Conservation (phyloP, 2,329 filamentous ascomycete species). For the Fusarium sarcochroum region DNA sequence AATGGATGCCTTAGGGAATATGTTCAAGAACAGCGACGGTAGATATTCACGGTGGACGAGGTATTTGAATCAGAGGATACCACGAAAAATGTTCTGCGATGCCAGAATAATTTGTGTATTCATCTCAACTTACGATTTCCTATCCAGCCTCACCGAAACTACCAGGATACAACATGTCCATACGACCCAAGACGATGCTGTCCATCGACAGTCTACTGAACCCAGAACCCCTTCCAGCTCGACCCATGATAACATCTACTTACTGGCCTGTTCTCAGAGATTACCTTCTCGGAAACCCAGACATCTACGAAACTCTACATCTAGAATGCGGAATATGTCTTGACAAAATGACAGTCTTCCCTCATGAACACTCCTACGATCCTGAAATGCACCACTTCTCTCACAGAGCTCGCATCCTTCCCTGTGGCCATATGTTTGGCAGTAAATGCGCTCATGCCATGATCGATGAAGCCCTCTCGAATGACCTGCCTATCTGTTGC, state of each 20-base stretch:
- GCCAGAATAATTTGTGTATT: background rate
- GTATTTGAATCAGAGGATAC: background rate
- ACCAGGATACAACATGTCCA: background rate
- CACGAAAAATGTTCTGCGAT: background rate
- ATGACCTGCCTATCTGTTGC: background rate
- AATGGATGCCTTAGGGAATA: background rate
- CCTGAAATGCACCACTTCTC: background rate
- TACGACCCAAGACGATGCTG: background rate
- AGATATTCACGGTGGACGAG: background rate
- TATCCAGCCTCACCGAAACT: background rate
- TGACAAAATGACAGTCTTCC: slow-evolving; percentile 29
- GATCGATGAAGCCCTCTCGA: background rate
- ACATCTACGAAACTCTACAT: background rate
- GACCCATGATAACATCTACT: background rate
- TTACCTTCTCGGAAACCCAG: slow-evolving; percentile 6
- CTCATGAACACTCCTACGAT: slow-evolving; percentile 9
- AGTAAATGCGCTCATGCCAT: slow-evolving; percentile 3
- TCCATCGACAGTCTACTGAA: slow-evolving; percentile 16
- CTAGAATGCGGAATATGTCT: slow-evolving; percentile 30
- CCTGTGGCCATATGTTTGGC: slow-evolving; percentile 43
- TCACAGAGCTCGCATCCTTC: slow-evolving; percentile 25
- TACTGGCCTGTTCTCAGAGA: slow-evolving; percentile 35
- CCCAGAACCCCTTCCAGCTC: background rate
- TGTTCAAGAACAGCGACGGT: background rate
- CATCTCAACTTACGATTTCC: background rate